Base-by-base conservation (phyloP, 148 eudicot species). In the Fagopyrum homotropicum region DNA sequence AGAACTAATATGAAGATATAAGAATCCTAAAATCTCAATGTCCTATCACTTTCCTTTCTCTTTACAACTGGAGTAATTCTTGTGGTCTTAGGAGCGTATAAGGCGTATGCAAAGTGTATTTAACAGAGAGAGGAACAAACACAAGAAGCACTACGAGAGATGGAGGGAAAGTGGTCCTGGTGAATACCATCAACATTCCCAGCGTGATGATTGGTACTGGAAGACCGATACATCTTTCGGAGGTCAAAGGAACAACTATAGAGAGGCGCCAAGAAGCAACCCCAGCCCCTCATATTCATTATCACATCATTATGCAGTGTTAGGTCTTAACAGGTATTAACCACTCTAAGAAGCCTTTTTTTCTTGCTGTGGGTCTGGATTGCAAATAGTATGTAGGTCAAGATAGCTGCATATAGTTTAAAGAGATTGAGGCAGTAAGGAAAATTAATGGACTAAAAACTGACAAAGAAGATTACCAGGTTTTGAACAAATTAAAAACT, bases 151-250 rank as follows among this genome's bases (percentile, higher is more conserved):
- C 71, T 90, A 90, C 50, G 97, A 92, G 86, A 90, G 89, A 80
- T 96, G 99, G 99, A 84, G 80, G 80, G 92, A 90, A 83, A 77
- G 86, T 86, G 96, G 84, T 78, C 77, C 83, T 19, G 85, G 87
- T 80, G 70, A 75, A 63, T 90, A 89, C 87, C 93, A 96, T 85
- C 99, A 92, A 74, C 86, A 96, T 79, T 85, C 82, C 76, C 97
- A 96, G 82, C 81, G 98, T 78, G 91, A 96, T 61, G 99, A 96
- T 84, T 96, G 99, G 99, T 92, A 96, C 72, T 96, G 98, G 98
- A 88, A 90, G 68, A 80, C 89, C 5, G 94, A 96, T 68, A 73
- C 98, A 47, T 92, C 99, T 54, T 82, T 45, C 75, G 81, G 77
- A 81, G 89, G 88, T 79, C 82, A 81, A 30, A 82, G 79, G 76